A percentile compares a stretch with the other conserved stretches of the same genome.
These are phyloP conservation scores for Coniella vitis DNA, from an alignment of 2,329 filamentous ascomycete species.

Conservation along the genomic window DNA sequence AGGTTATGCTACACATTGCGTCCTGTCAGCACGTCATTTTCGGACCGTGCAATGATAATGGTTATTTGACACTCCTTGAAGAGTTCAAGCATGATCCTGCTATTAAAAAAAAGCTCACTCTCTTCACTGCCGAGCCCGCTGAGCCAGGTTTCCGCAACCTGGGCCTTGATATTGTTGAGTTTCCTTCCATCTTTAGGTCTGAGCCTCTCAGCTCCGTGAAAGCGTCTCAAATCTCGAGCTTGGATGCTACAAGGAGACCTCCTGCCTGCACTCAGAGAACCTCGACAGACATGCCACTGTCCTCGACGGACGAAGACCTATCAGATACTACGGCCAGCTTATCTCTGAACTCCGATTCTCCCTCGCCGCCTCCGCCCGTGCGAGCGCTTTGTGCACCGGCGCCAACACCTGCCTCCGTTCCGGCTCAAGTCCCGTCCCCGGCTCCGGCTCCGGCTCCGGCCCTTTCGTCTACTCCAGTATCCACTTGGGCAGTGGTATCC, in stretches of 20 bases:
- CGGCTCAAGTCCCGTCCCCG: not conserved
- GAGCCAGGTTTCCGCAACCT: conserved; percentile 26
- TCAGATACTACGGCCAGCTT: not conserved
- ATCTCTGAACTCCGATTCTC: not conserved
- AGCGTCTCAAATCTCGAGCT: not conserved
- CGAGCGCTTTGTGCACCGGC: not conserved
- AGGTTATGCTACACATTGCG: conserved; percentile 26
- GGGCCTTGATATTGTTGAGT: conserved; percentile 22
- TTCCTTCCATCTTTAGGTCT: conserved; percentile 26
- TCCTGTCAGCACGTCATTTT: conserved; percentile 28
- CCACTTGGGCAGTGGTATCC: conserved; percentile 10
- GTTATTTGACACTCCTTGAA: conserved; percentile 27
- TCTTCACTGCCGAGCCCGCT: conserved; percentile 26
- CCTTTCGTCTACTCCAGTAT: too few species aligned
- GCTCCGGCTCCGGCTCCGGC: not conserved
- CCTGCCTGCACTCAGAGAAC: too few species aligned
- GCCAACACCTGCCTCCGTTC: not conserved
- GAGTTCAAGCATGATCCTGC: conserved; percentile 24
- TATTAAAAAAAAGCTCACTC: conserved; percentile 23
- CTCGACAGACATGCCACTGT: too few species aligned
- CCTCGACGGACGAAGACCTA: not conserved
- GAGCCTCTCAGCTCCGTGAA: conserved; percentile 18
- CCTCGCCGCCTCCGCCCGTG: not conserved
- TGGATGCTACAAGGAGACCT: not conserved
- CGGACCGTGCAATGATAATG: conserved; percentile 28